Evolutionary conservation across 2,329 filamentous ascomycete genomes (phyloP).

Genomic region (Pseudocercospora fuligena): DNA sequence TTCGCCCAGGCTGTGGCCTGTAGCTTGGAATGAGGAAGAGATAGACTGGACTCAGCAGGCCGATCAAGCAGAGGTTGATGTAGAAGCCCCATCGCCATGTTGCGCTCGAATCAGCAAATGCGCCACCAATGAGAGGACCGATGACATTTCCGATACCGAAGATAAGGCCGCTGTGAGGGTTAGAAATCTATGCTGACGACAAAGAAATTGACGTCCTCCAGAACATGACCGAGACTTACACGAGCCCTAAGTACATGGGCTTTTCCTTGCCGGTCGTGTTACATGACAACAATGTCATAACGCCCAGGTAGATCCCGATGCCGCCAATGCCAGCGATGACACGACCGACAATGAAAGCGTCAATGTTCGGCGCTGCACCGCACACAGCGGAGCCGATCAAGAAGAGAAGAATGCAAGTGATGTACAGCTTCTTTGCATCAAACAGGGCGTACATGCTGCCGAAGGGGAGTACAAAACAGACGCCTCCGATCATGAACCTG

Average conservation of each 20-base stretch:
- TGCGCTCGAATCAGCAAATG: constrained; percentile 32
- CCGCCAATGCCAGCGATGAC: constrained; percentile 40
- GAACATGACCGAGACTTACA: not conserved
- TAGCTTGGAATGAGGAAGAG: constrained; percentile 52
- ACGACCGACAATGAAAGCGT: constrained; percentile 40
- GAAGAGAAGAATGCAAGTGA: constrained; percentile 36
- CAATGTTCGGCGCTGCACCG: constrained; percentile 40
- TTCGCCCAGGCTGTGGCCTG: constrained; percentile 16
- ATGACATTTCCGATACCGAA: constrained; percentile 37
- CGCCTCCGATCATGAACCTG: constrained; percentile 37
- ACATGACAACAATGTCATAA: constrained; percentile 17
- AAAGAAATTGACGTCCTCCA: constrained; percentile 16
- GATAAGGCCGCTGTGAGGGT: constrained; percentile 28
- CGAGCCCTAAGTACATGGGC: constrained; percentile 12
- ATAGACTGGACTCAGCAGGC: constrained; percentile 48
- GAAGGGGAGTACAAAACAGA: constrained; percentile 26
- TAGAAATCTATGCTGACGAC: constrained; percentile 16
- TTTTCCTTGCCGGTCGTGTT: constrained; percentile 18
- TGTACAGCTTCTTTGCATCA: constrained; percentile 37
- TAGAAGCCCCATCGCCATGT: constrained; percentile 55
- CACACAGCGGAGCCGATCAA: constrained; percentile 38
- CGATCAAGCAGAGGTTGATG: constrained; percentile 38
- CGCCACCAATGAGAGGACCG: constrained; percentile 42
- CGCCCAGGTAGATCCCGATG: constrained; percentile 39
- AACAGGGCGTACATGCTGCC: constrained; percentile 37